Conservation (phyloP, 2,329 filamentous ascomycete species). For the Plenodomus tracheiphilus region DNA sequence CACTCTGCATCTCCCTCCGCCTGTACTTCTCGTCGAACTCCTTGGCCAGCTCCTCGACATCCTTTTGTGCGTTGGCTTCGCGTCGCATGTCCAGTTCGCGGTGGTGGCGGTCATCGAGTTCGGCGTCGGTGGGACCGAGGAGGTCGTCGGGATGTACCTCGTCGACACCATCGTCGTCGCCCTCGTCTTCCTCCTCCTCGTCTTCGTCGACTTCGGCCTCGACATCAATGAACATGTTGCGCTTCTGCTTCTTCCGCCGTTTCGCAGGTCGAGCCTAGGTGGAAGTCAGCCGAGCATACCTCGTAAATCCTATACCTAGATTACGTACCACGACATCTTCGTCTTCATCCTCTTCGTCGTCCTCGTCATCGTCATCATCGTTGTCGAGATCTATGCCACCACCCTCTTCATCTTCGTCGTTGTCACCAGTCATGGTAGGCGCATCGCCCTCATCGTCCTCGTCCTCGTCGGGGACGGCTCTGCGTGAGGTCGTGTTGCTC, state of each 20-base stretch:
- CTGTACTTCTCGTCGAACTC: conserved; percentile 82
- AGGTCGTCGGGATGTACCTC: conserved; percentile 91
- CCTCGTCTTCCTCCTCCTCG: conserved; percentile 78
- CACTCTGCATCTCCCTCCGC: conserved; percentile 56
- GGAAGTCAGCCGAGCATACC: conserved; percentile 19
- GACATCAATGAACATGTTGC: conserved; percentile 92
- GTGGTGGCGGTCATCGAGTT: conserved; percentile 89
- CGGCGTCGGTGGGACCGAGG: conserved; percentile 73
- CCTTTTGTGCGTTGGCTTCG: conserved; percentile 83
- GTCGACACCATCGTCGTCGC: conserved; percentile 82
- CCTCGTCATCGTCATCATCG: conserved; percentile 63
- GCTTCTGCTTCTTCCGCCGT: conserved; percentile 70
- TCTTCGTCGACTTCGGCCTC: conserved; percentile 97
- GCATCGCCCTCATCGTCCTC: conserved; percentile 44
- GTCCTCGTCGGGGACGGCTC: conserved; percentile 43
- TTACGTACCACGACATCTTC: conserved; percentile 50
- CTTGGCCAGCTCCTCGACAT: conserved; percentile 91
- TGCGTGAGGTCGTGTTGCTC: conserved; percentile 23
- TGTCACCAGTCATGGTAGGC: conserved; percentile 38
- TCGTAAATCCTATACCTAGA: conserved; percentile 3
- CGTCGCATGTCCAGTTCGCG: conserved; percentile 91
- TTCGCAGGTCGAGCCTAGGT: conserved; percentile 73
- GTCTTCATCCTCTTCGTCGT: conserved; percentile 66
- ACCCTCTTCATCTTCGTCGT: conserved; percentile 56
- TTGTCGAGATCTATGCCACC: conserved; percentile 55